Evolutionary conservation across 371 early-diverging fungal species (phyloP), one percentile per base, ranked within the genome.

Genomic region (Haplosporangium sp.): DNA sequence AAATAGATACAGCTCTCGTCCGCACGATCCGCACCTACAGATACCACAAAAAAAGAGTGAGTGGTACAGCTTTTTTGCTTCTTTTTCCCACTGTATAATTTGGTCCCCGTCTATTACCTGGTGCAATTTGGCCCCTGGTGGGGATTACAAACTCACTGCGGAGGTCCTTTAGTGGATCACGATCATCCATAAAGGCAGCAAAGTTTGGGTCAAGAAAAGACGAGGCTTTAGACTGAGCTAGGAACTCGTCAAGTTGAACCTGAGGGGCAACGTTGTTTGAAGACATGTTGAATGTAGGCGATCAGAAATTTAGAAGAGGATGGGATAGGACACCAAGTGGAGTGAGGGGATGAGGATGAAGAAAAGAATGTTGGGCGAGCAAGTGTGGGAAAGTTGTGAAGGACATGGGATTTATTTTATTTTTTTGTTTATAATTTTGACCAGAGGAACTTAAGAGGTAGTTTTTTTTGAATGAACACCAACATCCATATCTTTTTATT

Each of bases 121-220:
- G 71, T 11, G 77, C 71, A 9, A 88, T 83, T 35, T 85, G 76
- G n/a, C 85, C 84, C 8, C 83, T 70, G 2, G 84, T 84, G 35
- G 95, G 95, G 65, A 94, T 89, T 42, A 71, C 84, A 85, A 95
- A 95, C 83, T 93, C 93, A 63, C 81, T 63, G 63, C 94, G 87
- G 63, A 89, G 87, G 0, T 70, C 61, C 4, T 71, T 77, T 42
- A 95, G 86, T 48, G 87, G 66, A 69, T 93, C 94, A 1, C 77
- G 69, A 5, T 75, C 62, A 77, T 95, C 95, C 74, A 94, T 84
- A 48, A 70, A 63, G 48, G 83, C 70, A 13, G 93, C 91, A 76
- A 92, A 89, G 35, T 84, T 81, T 38, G 67, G 35, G 64, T 74
- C 75, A 35, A 82, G 65, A 63, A 74, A 74, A 45, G 65, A 55